A percentile compares a stretch with the other conserved stretches of the same genome.
Conservation (phyloP, 148 eudicot genomes). For the Limonium bicolor region DNA sequence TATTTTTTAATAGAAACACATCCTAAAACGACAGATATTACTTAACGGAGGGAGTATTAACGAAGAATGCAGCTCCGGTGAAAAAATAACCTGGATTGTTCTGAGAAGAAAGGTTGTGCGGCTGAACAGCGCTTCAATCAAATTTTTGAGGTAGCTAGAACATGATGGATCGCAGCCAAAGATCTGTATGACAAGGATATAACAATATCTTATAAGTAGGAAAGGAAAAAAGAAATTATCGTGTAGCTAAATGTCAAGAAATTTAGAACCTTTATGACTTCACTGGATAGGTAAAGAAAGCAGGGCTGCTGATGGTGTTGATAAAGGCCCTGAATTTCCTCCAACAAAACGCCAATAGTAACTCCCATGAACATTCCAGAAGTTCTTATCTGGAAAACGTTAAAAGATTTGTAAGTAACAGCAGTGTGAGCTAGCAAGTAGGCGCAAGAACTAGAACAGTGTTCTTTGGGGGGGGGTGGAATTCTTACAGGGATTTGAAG, state of each 20-base stretch:
- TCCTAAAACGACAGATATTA: too few relatives aligned
- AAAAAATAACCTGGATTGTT: slow-evolving; percentile 64
- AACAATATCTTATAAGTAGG: slow-evolving; percentile 1
- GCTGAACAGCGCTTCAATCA: slow-evolving; percentile 86
- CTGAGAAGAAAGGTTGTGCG: slow-evolving; percentile 72
- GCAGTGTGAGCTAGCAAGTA: slow-evolving; percentile 2
- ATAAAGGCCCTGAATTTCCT: slow-evolving; percentile 86
- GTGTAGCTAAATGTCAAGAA: slow-evolving; percentile 2
- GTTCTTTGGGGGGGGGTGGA: too few relatives aligned
- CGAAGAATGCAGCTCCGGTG: too few relatives aligned
- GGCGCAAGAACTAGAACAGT: too few relatives aligned
- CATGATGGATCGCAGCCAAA: slow-evolving; percentile 94
- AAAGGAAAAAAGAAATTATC: slow-evolving; percentile 1
- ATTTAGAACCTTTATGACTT: slow-evolving; percentile 74
- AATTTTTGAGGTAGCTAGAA: slow-evolving; percentile 58
- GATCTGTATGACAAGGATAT: slow-evolving; percentile 67
- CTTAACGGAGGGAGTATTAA: too few relatives aligned
- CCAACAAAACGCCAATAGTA: slow-evolving; percentile 93
- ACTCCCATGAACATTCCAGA: slow-evolving; percentile 86
- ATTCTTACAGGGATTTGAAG: too few relatives aligned
- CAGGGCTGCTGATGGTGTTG: slow-evolving; percentile 95
- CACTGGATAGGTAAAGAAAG: slow-evolving; percentile 94
- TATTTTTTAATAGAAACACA: too few relatives aligned
- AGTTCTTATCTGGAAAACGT: slow-evolving; percentile 67
- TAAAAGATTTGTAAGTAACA: slow-evolving; percentile 2